These are phyloP conservation scores for Leccinum subgranulosum DNA, from an alignment of 768 basidiomycete genomes.

Conservation along the genomic window DNA sequence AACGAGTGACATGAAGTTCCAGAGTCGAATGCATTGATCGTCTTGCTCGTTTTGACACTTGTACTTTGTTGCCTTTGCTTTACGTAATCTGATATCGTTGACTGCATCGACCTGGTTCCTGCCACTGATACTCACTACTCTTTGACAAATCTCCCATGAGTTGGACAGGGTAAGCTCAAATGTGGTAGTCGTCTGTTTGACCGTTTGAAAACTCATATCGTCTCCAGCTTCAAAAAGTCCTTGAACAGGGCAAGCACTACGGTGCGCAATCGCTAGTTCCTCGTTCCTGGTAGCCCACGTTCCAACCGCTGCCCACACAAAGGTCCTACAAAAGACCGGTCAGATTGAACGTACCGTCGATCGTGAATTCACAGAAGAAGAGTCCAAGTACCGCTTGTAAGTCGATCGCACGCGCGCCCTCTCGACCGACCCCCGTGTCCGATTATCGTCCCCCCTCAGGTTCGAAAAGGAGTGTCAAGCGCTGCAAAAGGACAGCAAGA, in stretches of 20 bases:
- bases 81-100: constrained; percentile 14
- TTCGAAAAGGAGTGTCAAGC: constrained; percentile 95
- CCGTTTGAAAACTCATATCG: background rate
- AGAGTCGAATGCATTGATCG: background rate
- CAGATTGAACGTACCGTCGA: constrained; percentile 97
- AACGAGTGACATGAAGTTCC: constrained; percentile 17
- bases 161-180: constrained; percentile 47
- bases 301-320: constrained; percentile 8
- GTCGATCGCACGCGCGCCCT: constrained; percentile 21
- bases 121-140: background rate
- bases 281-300: background rate
- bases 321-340: constrained; percentile 97
- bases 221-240: constrained; percentile 83
- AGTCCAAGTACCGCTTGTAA: constrained; percentile 85
- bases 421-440: background rate
- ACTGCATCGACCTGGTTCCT: background rate
- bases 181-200: background rate
- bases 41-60: background rate
- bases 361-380: constrained; percentile 89
- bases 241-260: constrained; percentile 91
- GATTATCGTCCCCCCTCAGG: constrained; percentile 38
- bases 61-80: background rate
- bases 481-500: constrained; percentile 94
- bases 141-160: constrained; percentile 36
- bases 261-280: constrained; percentile 40